Conservation (phyloP, 345 rosid genomes). For the Corymbia maculata region DNA sequence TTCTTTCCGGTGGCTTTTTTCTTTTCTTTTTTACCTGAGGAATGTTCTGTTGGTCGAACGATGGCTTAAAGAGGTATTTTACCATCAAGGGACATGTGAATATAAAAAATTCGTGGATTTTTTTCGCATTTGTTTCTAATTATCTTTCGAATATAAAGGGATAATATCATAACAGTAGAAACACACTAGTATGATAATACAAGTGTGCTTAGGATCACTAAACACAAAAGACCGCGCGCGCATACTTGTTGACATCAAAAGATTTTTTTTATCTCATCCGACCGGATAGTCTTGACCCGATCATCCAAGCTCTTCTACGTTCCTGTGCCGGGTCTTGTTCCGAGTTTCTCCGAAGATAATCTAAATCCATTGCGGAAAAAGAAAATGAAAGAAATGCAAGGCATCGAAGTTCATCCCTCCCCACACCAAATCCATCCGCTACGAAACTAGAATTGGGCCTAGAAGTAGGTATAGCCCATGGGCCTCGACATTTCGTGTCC, state of each 20-base stretch:
- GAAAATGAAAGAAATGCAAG: not conserved
- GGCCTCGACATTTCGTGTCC: not conserved
- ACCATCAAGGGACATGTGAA: not conserved
- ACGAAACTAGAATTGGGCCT: not conserved
- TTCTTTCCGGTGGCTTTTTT: not conserved
- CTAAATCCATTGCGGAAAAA: not conserved
- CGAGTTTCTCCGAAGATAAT: not conserved
- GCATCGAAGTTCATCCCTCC: not conserved
- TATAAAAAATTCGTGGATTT: fast-evolving
- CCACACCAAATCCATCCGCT: not conserved
- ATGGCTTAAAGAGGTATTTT: not conserved
- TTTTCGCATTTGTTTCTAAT: not conserved
- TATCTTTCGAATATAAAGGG: not conserved
- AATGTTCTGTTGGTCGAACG: not conserved
- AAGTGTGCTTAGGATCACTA: not conserved
- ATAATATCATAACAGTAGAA: not conserved
- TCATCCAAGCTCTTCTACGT: not conserved
- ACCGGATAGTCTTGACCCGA: not conserved
- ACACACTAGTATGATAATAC: not conserved
- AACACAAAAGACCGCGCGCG: not conserved
- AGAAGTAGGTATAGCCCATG: not conserved
- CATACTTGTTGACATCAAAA: too few relatives aligned
- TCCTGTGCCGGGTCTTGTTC: not conserved
- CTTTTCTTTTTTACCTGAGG: not conserved
- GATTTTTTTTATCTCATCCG: too few relatives aligned